Base-by-base conservation (phyloP, 1,284 basidiomycete genomes). In the Leccinum griseonigrum region DNA sequence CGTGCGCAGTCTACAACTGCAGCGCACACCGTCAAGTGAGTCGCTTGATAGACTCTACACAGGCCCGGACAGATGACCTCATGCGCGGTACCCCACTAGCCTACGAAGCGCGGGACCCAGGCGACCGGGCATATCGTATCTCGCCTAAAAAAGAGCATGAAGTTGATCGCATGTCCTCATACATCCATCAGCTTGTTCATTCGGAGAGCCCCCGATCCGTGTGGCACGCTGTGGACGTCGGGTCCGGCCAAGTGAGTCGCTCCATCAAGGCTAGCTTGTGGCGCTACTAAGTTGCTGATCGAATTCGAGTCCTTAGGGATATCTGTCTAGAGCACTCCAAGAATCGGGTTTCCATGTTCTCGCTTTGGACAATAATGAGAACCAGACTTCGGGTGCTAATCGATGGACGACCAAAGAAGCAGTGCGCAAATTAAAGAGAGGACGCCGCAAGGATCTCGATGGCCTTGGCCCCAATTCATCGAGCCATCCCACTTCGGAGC, bases 81-180 rank as follows among this genome's bases (percentile, higher is more conserved):
- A 29, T 18, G 46, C 54, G 52, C 34, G 9, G 43, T 22, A 14
- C 31, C 14, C 9, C 8, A 1, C 50, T 36, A 70, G 71, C 43
- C 3, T 63, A 64, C 56, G 57, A 64, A 54, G 60, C 54, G 18
- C 46, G 18, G 52, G 26, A n/a, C 34, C 48, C 57, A n/a, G 51
- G 59, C 31, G 51, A 55, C 36, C 63, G 64, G 13, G 48, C 61
- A n/a, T 73, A 74, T 52, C 80, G 83, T 40, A 81, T 83, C 76
- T 84, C 83, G 4, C 81, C 83, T 26, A 85, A 85, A 67, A 85
- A 85, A 66, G 70, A 73, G 7, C 83, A 85, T 57, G 83, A 85
- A 68, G 81, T 85, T 34, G 61, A 70, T 1, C 76, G 77, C 54
- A 83, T 85, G 80, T 68, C 76, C 10, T 67, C 69, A 4, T 83